Evolutionary conservation across 139 green algal species (phyloP), one percentile per base, ranked within the genome.

Genomic region (Pleodorina starrii): DNA sequence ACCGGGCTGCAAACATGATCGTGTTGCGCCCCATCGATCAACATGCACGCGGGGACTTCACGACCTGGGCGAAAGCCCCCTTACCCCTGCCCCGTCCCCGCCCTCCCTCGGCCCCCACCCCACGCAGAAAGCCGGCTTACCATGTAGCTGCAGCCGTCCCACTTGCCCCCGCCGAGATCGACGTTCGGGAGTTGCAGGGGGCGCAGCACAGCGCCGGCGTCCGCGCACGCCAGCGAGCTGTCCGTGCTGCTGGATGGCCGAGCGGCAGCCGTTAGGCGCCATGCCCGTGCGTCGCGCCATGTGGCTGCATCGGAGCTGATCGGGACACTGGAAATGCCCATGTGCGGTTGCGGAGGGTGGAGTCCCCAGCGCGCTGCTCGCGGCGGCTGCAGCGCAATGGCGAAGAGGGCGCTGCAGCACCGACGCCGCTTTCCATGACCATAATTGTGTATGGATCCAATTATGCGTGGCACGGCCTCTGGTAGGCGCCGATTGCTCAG

Each of bases 301-400:
- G 35, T 7, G 2, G n/a, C 63, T 73, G 29, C 63, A 16, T 40
- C 17, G 19, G 11, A 23, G n/a, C n/a, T 36, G 63, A 73, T 73
- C n/a, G 17, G 63, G 32, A 17, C 63, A 36, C 7, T 73, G n/a
- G 32, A 11, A 36, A 36, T 36, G 19, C 32, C 27, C 5, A 73
- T 23, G 5, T 48, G 68, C 36, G 35, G 32, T 23, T 29, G 68
- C 35, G 25, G 7, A 21, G 36, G 23, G n/a, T 76, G 63, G 35
- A 2, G 63, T 2, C 63, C 63, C 27, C 63, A 2, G 68, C 32
- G 68, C 68, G 6, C 68, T 76, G 68, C 7, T 76, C 68, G 68
- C 68, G 72, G 72, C 72, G 72, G 72, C 72, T 80, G 72, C 11
- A 71, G 66, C 14, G 23, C n/a, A 73, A 36, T 66, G 5, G 29